phyloP scores from a whole-genome alignment of 2,329 filamentous ascomycete species.

The Nemania diffusa region DNA sequence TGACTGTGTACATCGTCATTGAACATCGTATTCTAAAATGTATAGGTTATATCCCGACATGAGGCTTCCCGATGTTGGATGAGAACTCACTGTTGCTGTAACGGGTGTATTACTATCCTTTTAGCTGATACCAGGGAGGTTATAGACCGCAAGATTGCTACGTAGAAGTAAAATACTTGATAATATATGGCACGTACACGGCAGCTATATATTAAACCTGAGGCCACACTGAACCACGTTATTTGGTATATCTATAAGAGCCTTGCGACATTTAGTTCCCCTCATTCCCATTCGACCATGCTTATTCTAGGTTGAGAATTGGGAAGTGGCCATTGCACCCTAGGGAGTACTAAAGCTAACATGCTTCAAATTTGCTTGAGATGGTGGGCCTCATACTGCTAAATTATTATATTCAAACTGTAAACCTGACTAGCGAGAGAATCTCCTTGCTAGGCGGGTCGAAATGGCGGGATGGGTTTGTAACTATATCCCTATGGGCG shows the following conservation, averaged over 20 bases:
- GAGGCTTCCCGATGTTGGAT: background rate
- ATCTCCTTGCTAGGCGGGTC: background rate
- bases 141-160: background rate
- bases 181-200: background rate
- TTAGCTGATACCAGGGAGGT: background rate
- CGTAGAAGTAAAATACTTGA: background rate
- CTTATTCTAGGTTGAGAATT: background rate
- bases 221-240: too few relatives aligned
- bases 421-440: background rate
- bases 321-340: background rate
- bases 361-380: background rate
- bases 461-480: background rate
- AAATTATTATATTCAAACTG: background rate
- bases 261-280: background rate
- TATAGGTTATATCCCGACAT: background rate
- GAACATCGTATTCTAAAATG: background rate
- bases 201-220: background rate
- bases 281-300: background rate
- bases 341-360: background rate
- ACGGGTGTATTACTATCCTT: background rate
- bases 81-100: background rate
- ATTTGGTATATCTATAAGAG: background rate
- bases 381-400: background rate
- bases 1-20: background rate
- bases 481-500: background rate